Conservation (phyloP, 108 stramenopile species). For the Fragilaria crotonensis region DNA sequence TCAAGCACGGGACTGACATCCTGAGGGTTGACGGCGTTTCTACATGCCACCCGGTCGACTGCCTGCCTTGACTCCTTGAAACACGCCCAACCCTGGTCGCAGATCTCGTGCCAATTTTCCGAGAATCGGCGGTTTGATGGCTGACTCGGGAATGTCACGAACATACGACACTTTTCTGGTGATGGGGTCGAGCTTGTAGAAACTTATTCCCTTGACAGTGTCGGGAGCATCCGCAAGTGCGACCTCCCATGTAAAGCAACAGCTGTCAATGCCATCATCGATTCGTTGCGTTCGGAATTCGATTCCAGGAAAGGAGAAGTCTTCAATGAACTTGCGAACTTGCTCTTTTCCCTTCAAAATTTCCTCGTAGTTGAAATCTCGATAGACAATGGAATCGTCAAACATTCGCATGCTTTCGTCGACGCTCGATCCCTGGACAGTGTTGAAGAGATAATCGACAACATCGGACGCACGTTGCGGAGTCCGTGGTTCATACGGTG, state of each 20-base stretch:
- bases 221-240: constrained; percentile 46
- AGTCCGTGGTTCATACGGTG: constrained; percentile 27
- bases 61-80: constrained; percentile 32
- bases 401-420: constrained; percentile 65
- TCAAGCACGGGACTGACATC: no score
- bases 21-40: no score
- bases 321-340: constrained; percentile 60
- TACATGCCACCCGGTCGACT: constrained; percentile 37
- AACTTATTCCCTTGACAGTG: constrained; percentile 71
- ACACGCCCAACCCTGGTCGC: constrained; percentile 58
- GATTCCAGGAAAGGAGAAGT: constrained; percentile 73
- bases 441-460: constrained; percentile 64
- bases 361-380: constrained; percentile 72
- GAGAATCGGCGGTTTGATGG: constrained; percentile 64
- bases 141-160: constrained; percentile 65
- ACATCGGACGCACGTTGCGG: constrained; percentile 57
- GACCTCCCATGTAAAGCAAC: constrained; percentile 79
- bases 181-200: constrained; percentile 65
- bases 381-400: constrained; percentile 48
- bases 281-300: constrained; percentile 54
- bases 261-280: constrained; percentile 54
- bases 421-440: constrained; percentile 41
- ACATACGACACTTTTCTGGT: constrained; percentile 50
- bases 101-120: constrained; percentile 51
- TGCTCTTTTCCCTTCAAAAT: constrained; percentile 35